phyloP scores from a whole-genome alignment of 1,284 basidiomycete species.

The Rhodotorula sp. region DNA sequence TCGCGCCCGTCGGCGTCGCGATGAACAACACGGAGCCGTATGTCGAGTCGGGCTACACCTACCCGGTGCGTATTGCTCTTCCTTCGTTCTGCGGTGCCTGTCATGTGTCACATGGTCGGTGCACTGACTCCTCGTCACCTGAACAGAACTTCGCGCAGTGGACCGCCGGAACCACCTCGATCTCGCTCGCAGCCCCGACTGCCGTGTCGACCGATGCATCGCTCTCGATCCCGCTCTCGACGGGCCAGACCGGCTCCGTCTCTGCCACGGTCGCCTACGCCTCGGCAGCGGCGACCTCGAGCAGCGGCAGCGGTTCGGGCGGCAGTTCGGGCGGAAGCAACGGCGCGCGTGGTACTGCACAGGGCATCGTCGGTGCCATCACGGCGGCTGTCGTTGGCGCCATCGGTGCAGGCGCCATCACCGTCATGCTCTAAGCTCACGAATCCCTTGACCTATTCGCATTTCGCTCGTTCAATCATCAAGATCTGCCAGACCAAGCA shows the following conservation, averaged over 20 bases:
- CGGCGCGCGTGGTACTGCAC: not conserved
- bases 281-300: not conserved
- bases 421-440: slow-evolving; percentile 13
- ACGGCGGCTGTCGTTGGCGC: slow-evolving; percentile 22
- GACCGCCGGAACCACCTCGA: slow-evolving; percentile 31
- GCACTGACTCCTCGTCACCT: too few relatives aligned
- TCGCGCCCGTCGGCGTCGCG: slow-evolving; percentile 47
- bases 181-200: slow-evolving; percentile 29
- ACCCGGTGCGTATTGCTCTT: slow-evolving; percentile 20
- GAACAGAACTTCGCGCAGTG: slow-evolving; percentile 34
- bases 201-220: slow-evolving; percentile 19
- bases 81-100: too few relatives aligned
- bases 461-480: not conserved
- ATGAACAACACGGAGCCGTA: slow-evolving; percentile 55
- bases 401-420: slow-evolving; percentile 16
- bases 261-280: slow-evolving; percentile 18
- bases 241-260: slow-evolving; percentile 20
- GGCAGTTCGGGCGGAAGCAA: not conserved
- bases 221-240: slow-evolving; percentile 24
- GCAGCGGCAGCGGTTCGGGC: not conserved
- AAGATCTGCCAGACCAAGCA: too few relatives aligned
- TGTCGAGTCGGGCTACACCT: slow-evolving; percentile 48
- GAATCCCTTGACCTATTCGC: not conserved
- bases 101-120: too few relatives aligned
- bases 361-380: not conserved